phyloP scores from a whole-genome alignment of 257 asterid genomes.

The Rehmannia glutinosa region DNA sequence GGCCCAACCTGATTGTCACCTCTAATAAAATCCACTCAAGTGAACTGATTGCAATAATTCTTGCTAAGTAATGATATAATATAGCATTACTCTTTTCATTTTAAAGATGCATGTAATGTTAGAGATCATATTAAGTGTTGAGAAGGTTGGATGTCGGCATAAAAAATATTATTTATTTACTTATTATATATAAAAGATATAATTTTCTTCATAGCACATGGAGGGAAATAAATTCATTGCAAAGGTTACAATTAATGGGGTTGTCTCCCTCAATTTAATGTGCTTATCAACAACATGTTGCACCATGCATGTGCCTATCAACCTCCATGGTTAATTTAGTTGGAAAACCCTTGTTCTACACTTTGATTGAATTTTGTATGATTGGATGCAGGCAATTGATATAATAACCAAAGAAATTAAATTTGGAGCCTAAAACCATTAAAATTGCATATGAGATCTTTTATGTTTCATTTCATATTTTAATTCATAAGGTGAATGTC shows the following conservation, averaged over 20 bases:
- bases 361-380: neutral
- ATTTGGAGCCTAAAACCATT: no score
- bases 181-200: neutral
- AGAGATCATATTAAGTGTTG: neutral
- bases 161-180: neutral
- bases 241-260: slow-evolving; percentile 38
- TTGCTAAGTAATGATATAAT: no score
- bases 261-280: slow-evolving; percentile 51
- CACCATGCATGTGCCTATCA: slow-evolving; percentile 43
- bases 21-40: neutral
- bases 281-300: slow-evolving; percentile 21
- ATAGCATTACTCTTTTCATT: neutral
- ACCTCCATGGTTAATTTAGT: slow-evolving; percentile 4
- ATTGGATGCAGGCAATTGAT: neutral
- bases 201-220: slow-evolving; percentile 27
- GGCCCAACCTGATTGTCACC: no score
- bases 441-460: no score
- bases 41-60: neutral
- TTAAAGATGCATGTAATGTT: neutral
- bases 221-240: slow-evolving; percentile 30
- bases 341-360: neutral
- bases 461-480: no score
- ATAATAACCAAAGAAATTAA: neutral
- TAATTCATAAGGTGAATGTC: no score
- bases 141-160: neutral